Base-by-base conservation (phyloP, 192 early-diverging fungal genomes). In the Podila minutissima region DNA sequence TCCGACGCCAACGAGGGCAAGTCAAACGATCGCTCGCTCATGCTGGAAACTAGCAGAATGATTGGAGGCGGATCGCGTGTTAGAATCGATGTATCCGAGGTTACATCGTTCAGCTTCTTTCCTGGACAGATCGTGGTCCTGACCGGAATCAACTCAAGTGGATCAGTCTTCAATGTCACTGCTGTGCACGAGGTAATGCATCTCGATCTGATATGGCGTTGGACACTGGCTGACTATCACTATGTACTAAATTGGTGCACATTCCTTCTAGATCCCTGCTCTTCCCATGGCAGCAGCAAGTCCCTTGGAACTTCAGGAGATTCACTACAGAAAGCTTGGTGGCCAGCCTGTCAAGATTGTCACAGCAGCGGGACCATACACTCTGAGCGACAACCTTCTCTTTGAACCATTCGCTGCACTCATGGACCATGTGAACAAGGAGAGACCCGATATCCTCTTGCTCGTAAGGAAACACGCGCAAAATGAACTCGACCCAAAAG, bases 41-140 rank as follows among this genome's bases (percentile, higher is more conserved):
- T 94, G 8, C 82, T 99, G 17, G 96, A 98, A 77, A 86, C 96
- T n/a, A 95, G 93, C 32, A 85, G 92, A 22, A 82, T 82, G 7
- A 82, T 96, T 50, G 95, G 96, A 5, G 85, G 86, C 55, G 96
- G 95, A 0, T 69, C 78, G 5, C 89, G 95, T 31, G 86, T 94
- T 0, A 84, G 84, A 29, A 74, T 99, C 58, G 87, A 92, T 62
- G 72, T 96, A 10, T 82, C 75, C 12, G 69, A 86, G 31, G 51
- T 92, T 24, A 59, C 89, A 12, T 82, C 86, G n/a, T 93, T 89
- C 73, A 75, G 89, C 41, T 85, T 99, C 29, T 98, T 98, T 70
- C 97, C 96, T 3, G 98, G 98, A 29, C 97, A 97, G 67, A 84
- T 97, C 57, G 85, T 96, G 28, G 95, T 89, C 3, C 69, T 95